Evolutionary conservation across 192 early-diverging fungal species (phyloP), one percentile per base, ranked within the genome.

Genomic region (Endogone sp.): DNA sequence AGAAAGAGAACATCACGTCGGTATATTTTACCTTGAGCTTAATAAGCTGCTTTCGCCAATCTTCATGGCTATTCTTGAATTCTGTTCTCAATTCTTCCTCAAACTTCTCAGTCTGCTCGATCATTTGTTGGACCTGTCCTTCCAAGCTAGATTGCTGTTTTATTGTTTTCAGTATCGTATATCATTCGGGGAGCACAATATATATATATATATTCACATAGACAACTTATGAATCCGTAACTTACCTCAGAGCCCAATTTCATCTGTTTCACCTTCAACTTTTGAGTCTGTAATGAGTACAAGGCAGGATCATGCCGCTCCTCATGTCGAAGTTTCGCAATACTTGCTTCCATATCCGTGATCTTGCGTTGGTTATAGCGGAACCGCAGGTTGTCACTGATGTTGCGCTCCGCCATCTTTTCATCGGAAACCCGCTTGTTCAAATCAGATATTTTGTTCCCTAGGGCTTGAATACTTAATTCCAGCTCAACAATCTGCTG

Each of bases 81-180:
- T 98, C 90, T 0, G 71, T 81, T 10, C 70, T 54, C 4, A 98
- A 80, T 65, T 95, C 91, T 4, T 76, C 44, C 16, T 87, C 71
- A 30, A 91, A 76, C 20, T 76, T 71, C 22, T 67, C 60, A 2
- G 81, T 81, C 72, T 95, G 90, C 37, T 91, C 89, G 71, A 94
- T 84, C 32, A 99, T 74, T 75, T 96, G 95, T 76, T 89, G 85
- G 32, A 91, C 63, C 70, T 94, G 92, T 21, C 96, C 96, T 31
- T 84, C 62, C 1, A 93, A 21, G 3, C 76, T 79, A 6, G 91
- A 83, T 16, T 84, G 76, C 84, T 84, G 65, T 2, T 22, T 13
- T 11, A 56, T 56, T 56, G 55, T 56, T 56, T 56, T 56, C 55
- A 56, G 55, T n/a, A 56, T 56, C n/a, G 11, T 56, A n/a, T 13